Evolutionary conservation across 139 green algal species (phyloP).

Genomic region (Mesotaenium endlicherianum): DNA sequence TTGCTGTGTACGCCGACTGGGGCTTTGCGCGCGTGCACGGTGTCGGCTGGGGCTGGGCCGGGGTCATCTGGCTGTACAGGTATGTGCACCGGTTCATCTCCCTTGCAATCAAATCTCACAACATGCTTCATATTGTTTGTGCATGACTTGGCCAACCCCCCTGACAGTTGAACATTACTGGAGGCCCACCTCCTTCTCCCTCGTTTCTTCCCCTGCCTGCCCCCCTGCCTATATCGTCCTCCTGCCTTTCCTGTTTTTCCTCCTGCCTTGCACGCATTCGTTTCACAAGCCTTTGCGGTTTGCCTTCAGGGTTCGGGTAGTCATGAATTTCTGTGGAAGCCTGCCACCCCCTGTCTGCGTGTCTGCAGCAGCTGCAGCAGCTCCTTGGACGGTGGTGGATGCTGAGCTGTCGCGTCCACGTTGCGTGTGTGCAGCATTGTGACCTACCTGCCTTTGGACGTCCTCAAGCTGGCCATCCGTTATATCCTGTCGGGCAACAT

Average conservation of each 20-base stretch:
- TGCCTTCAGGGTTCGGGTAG: too few relatives aligned
- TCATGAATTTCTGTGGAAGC: too few relatives aligned
- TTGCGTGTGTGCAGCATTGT: slow-evolving; percentile 18
- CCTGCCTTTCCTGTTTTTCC: neutral
- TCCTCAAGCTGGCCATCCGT: slow-evolving; percentile 46
- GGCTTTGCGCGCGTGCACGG: slow-evolving; percentile 16
- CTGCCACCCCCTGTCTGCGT: too few relatives aligned
- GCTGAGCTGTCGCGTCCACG: neutral
- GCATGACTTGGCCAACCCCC: too few relatives aligned
- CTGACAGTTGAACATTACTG: too few relatives aligned
- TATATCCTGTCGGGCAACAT: slow-evolving; percentile 28
- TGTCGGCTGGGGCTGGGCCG: slow-evolving; percentile 46
- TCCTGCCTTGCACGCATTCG: neutral
- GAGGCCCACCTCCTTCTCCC: neutral
- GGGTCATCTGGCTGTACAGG: slow-evolving; percentile 43
- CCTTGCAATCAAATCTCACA: neutral
- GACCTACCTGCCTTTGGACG: slow-evolving; percentile 42
- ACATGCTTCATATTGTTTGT: neutral
- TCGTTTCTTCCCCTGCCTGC: neutral
- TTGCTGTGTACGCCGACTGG: slow-evolving; percentile 53
- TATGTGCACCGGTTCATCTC: neutral
- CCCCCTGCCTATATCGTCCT: neutral
- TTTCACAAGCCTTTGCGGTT: neutral
- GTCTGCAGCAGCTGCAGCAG: too few relatives aligned
- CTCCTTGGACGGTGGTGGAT: too few relatives aligned